phyloP scores from a whole-genome alignment of 2,329 filamentous ascomycete genomes.

The Fusarium hostae region DNA sequence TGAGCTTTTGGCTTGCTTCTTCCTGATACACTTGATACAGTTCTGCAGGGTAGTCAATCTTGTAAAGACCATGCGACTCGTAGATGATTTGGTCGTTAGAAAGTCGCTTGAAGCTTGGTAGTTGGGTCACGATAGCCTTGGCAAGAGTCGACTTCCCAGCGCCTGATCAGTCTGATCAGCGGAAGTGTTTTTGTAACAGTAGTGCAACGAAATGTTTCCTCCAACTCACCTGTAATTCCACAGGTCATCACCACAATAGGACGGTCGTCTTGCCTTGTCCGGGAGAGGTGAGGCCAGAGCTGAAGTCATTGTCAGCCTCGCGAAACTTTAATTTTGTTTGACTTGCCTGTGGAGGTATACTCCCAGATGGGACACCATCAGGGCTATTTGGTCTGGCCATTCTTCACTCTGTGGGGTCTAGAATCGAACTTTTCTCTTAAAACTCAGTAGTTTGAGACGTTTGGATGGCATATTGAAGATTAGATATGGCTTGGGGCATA shows the following conservation, averaged over 20 bases:
- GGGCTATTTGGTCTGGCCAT: not conserved
- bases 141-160: conserved; percentile 11
- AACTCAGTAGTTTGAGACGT: not conserved
- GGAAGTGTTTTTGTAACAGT: too few relatives aligned
- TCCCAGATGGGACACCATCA: not conserved
- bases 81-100: conserved; percentile 1
- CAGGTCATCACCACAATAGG: not conserved
- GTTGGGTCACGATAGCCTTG: not conserved
- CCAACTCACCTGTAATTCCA: not conserved
- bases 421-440: too few relatives aligned
- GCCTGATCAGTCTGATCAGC: not conserved
- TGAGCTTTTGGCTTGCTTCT: not conserved
- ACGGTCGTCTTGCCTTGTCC: not conserved
- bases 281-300: not conserved
- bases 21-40: not conserved
- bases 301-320: not conserved
- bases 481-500: too few relatives aligned
- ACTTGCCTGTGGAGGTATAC: not conserved
- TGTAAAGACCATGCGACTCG: conserved; percentile 4
- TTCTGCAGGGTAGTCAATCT: not conserved
- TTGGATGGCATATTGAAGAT: not conserved
- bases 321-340: accelerated
- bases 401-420: not conserved
- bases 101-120: not conserved
- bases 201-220: not conserved